Evolutionary conservation across 208 protist species (phyloP).

Genomic region (Herpetomonas muscarum): DNA sequence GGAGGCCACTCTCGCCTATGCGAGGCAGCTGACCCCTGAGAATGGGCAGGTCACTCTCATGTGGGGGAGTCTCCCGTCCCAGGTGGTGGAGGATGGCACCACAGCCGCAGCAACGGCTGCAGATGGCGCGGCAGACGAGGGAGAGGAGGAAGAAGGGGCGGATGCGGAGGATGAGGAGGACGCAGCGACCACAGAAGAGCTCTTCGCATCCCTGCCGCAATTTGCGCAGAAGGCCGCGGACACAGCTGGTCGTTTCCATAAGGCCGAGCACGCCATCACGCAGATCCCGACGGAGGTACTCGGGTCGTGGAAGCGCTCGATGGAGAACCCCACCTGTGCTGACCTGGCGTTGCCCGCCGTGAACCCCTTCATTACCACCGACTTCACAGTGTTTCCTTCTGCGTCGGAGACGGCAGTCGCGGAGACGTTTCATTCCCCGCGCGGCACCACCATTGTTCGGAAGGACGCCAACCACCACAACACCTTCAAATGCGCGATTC

Average conservation of each 20-base stretch:
- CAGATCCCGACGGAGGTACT: conserved; percentile 39
- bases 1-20: conserved; percentile 30
- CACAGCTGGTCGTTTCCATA: conserved; percentile 37
- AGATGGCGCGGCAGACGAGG: conserved; percentile 2
- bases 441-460: conserved; percentile 47
- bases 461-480: conserved; percentile 32
- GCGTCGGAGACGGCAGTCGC: conserved; percentile 1
- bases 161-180: conserved; percentile 1
- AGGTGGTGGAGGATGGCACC: conserved; percentile 2
- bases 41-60: conserved; percentile 38
- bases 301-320: conserved; percentile 28
- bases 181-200: conserved; percentile 5
- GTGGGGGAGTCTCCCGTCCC: conserved; percentile 56
- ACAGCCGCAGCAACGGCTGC: not conserved
- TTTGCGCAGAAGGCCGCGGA: conserved; percentile 40
- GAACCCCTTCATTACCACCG: conserved; percentile 74
- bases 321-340: conserved; percentile 14
- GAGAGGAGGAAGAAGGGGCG: conserved; percentile 1
- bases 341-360: conserved; percentile 30
- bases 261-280: conserved; percentile 13
- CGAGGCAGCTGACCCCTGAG: conserved; percentile 50
- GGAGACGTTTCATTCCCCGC: conserved; percentile 22
- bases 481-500: conserved; percentile 58
- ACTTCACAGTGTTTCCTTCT: conserved; percentile 45
- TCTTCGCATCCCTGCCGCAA: conserved; percentile 47